Percentiles rank a stretch among this genome's conserved stretches.
These are phyloP conservation scores for Neurospora tetraspora DNA, from an alignment of 495 filamentous ascomycete genomes.

Conservation along the genomic window DNA sequence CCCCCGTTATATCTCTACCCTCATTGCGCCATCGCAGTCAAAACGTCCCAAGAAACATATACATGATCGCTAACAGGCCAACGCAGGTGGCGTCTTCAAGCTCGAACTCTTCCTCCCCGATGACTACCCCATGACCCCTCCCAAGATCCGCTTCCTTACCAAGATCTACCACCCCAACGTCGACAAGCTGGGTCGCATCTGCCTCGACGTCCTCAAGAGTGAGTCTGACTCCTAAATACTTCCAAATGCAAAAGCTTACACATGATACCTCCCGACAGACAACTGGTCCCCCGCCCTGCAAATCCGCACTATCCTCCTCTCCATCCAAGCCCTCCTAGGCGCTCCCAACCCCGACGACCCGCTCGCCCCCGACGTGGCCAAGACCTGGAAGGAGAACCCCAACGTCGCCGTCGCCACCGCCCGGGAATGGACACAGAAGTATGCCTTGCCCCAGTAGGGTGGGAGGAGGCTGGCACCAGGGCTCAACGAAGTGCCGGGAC, in stretches of 20 bases:
- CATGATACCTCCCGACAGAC: conserved; percentile 38
- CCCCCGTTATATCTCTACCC: background rate
- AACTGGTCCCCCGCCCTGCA: conserved; percentile 99
- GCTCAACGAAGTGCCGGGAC: background rate
- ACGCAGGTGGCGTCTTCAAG: conserved; percentile 82
- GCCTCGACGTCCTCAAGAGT: conserved; percentile 97
- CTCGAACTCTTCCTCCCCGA: conserved; percentile 98
- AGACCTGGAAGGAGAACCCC: conserved; percentile 95
- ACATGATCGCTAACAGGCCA: background rate
- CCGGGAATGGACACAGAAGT: conserved; percentile 75
- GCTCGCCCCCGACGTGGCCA: conserved; percentile 93
- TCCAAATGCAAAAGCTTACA: background rate
- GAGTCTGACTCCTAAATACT: conserved; percentile 18
- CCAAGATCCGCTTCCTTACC: conserved; percentile 95
- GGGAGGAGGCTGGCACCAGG: background rate
- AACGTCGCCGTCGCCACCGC: conserved; percentile 82
- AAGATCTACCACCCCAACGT: conserved; percentile 99
- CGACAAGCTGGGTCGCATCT: conserved; percentile 93
- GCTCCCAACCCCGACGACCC: conserved; percentile 97
- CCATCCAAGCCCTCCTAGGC: conserved; percentile 91
- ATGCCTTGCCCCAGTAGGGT: conserved; percentile 39
- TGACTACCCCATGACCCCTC: conserved; percentile 98
- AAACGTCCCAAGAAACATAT: background rate
- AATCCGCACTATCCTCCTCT: conserved; percentile 93
- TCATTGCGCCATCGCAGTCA: background rate